phyloP scores from a whole-genome alignment of 2,329 filamentous ascomycete genomes.

The Blastomyces silverae region DNA sequence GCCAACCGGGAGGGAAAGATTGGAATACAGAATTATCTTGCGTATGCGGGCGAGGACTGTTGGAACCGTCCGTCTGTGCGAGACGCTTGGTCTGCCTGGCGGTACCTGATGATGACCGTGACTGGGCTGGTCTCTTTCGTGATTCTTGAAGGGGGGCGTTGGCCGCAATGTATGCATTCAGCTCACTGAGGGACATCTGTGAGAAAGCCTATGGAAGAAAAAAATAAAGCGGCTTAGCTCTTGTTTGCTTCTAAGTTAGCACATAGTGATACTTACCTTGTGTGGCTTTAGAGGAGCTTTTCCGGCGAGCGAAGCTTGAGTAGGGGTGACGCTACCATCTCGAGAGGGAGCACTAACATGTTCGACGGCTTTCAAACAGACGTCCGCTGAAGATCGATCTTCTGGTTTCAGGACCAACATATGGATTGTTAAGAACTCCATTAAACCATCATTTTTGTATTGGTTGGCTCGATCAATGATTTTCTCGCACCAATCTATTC shows the following conservation, averaged over 20 bases:
- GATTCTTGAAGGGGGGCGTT: background rate
- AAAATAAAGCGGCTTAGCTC: background rate
- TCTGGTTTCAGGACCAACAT: conserved; percentile 9
- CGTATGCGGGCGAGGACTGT: background rate
- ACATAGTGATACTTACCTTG: background rate
- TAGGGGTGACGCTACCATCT: background rate
- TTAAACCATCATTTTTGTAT: background rate
- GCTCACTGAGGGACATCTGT: too few species aligned
- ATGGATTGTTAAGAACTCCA: background rate
- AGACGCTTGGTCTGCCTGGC: background rate
- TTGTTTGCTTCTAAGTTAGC: background rate
- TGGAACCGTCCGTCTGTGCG: background rate
- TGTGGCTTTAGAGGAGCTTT: too few species aligned
- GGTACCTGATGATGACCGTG: background rate
- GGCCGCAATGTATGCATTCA: background rate
- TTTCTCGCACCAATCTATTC: background rate
- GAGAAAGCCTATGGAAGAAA: background rate
- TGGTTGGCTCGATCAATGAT: background rate
- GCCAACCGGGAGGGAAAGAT: background rate
- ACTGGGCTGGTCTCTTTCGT: background rate
- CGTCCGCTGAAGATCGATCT: background rate
- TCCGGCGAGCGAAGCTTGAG: background rate
- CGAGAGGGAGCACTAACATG: background rate
- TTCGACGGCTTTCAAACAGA: background rate
- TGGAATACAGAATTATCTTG: background rate